These are phyloP conservation scores for Alternaria rosae DNA, from an alignment of 2,329 filamentous ascomycete species.

Conservation along the genomic window DNA sequence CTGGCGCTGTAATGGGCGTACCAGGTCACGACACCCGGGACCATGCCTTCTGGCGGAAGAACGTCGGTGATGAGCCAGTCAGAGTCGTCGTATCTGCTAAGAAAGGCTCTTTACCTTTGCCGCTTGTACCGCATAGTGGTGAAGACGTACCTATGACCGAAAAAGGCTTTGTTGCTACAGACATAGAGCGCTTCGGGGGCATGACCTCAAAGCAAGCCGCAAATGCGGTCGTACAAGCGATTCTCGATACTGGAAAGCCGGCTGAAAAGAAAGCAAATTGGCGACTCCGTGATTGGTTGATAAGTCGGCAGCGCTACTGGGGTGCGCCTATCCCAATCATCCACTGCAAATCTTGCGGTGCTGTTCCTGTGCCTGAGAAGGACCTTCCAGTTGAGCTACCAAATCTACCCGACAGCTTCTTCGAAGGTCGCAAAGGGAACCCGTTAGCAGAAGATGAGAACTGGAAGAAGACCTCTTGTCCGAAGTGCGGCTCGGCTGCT, in stretches of 20 bases:
- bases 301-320: constrained; percentile 94
- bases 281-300: constrained; percentile 86
- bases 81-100: constrained; percentile 60
- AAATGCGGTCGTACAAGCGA: constrained; percentile 62
- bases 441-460: constrained; percentile 74
- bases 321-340: constrained; percentile 88
- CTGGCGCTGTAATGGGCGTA: constrained; percentile 91
- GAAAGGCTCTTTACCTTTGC: constrained; percentile 8
- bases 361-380: constrained; percentile 77
- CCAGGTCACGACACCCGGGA: constrained; percentile 84
- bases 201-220: constrained; percentile 70
- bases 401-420: constrained; percentile 71
- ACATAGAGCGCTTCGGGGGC: constrained; percentile 71
- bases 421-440: constrained; percentile 75
- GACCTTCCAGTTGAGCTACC: constrained; percentile 81
- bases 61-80: constrained; percentile 67
- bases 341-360: constrained; percentile 78
- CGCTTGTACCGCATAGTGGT: constrained; percentile 41
- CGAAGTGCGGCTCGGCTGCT: constrained; percentile 73
- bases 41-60: constrained; percentile 79
- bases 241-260: constrained; percentile 60
- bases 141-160: constrained; percentile 65
- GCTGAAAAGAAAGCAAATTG: constrained; percentile 74
- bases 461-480: constrained; percentile 79
- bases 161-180: constrained; percentile 71